Base-by-base conservation (phyloP, 1,284 basidiomycete genomes). In the Meripilus lineatus region DNA sequence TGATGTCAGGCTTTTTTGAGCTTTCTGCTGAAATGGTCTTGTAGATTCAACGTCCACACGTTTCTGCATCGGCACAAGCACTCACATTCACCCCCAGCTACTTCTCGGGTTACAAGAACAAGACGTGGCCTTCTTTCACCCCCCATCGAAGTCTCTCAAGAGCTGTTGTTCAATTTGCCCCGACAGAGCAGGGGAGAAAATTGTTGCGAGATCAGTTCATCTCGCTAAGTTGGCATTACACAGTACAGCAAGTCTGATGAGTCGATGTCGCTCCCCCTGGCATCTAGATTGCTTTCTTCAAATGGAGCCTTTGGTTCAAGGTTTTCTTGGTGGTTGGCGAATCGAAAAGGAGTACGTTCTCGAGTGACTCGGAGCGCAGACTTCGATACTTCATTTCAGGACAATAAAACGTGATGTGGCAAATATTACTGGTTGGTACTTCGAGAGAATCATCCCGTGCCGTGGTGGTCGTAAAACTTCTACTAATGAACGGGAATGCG, bases 151-250 rank as follows among this genome's bases (percentile, higher is more conserved):
- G 58, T 82, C 85, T 0, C 67, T 95, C 41, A 77, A 1, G 93
- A 97, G 60, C 69, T 95, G 36, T 59, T 95, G 8, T 82, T 93
- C 70, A 95, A 95, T 64, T 69, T 95, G 4, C 92, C 92, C 1
- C 77, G 5, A 82, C 64, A 1, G 92, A 95, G 64, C 91, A 94
- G 67, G 85, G 83, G 47, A n/a, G n/a, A n/a, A n/a, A n/a, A n/a
- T n/a, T n/a, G n/a, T n/a, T 86, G 51, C 22, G 63, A 55, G 4
- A 21, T 21, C n/a, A n/a, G n/a, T n/a, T n/a, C n/a, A n/a, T n/a
- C n/a, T 25, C 4, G 4, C 10, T 23, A 32, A 20, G n/a, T 25
- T 21, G 30, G 24, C 21, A 5, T 2, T 18, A 24, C 6, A 30
- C 38, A 55, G 54, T 50, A 52, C 40, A 48, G 53, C 14, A 64